Conservation (phyloP, 495 filamentous ascomycete genomes). For the Aspergillus cristatus region DNA sequence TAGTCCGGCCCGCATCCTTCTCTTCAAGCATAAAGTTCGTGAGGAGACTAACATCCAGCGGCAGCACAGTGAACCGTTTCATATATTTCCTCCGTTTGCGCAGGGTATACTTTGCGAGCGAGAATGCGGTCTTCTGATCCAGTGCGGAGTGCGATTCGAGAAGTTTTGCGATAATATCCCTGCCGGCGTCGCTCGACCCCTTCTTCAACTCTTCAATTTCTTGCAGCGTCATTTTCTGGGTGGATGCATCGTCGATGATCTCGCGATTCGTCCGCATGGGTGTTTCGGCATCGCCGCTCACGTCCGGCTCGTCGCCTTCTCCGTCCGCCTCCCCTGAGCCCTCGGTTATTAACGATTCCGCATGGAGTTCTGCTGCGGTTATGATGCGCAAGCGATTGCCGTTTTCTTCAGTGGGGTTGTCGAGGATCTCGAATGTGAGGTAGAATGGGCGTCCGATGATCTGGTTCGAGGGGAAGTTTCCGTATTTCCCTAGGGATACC, state of each 20-base stretch:
- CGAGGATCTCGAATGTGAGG: conserved; percentile 80
- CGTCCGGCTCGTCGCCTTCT: conserved; percentile 39
- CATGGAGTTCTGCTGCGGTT: conserved; percentile 70
- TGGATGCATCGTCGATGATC: conserved; percentile 68
- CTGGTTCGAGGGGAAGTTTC: conserved; percentile 74
- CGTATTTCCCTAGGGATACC: conserved; percentile 83
- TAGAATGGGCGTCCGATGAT: conserved; percentile 83
- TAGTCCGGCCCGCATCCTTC: conserved; percentile 65
- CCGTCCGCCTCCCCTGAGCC: conserved; percentile 36
- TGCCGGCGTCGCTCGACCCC: conserved; percentile 65
- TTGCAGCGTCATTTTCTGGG: conserved; percentile 70
- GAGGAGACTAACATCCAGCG: conserved; percentile 67
- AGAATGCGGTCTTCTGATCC: conserved; percentile 90
- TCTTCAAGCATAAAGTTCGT: conserved; percentile 64
- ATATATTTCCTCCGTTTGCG: conserved; percentile 92
- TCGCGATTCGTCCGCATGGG: conserved; percentile 71
- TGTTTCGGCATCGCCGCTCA: conserved; percentile 45
- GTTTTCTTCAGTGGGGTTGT: conserved; percentile 51
- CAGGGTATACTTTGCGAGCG: conserved; percentile 87
- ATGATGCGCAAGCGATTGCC: conserved; percentile 66
- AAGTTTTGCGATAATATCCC: conserved; percentile 80
- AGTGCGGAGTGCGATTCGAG: conserved; percentile 74
- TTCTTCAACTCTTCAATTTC: conserved; percentile 91
- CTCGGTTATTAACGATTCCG: conserved; percentile 55
- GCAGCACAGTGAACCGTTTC: conserved; percentile 71